phyloP scores from a whole-genome alignment of 352 stramenopile genomes.

The Phytopythium vexans region DNA sequence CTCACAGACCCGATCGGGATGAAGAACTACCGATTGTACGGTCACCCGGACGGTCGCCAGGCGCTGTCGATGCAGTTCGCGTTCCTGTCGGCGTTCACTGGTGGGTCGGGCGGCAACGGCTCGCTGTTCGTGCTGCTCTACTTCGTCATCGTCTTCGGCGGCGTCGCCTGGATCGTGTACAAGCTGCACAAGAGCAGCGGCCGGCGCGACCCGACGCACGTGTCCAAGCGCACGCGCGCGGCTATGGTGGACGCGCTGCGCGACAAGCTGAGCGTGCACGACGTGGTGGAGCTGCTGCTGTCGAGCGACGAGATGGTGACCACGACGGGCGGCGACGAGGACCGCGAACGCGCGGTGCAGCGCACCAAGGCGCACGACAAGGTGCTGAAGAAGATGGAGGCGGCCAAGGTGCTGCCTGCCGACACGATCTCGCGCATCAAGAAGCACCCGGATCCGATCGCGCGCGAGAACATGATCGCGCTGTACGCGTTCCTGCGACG shows the following conservation, averaged over 20 bases:
- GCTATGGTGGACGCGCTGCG: conserved; percentile 48
- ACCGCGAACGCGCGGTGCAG: conserved; percentile 36
- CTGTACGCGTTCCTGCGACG: conserved; percentile 77
- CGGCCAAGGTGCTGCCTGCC: conserved; percentile 48
- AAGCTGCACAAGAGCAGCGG: conserved; percentile 51
- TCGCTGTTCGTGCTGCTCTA: conserved; percentile 71
- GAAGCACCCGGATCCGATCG: conserved; percentile 70
- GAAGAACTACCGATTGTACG: conserved; percentile 77
- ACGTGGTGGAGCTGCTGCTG: conserved; percentile 74
- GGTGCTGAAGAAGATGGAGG: conserved; percentile 80
- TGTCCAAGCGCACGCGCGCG: conserved; percentile 43
- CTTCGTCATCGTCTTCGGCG: conserved; percentile 61
- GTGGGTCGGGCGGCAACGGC: conserved; percentile 29
- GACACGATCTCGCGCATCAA: conserved; percentile 70
- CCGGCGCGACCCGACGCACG: conserved; percentile 55
- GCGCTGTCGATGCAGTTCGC: conserved; percentile 74
- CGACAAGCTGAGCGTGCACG: conserved; percentile 79
- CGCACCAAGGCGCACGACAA: conserved; percentile 73
- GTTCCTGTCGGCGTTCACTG: conserved; percentile 54
- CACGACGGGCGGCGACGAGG: conserved; percentile 19
- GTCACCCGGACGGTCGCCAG: conserved; percentile 75
- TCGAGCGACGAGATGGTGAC: conserved; percentile 73
- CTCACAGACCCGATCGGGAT: conserved; percentile 71
- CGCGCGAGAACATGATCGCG: conserved; percentile 80
- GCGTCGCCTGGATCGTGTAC: conserved; percentile 60